These are phyloP conservation scores for Aureobasidium sp. DNA, from an alignment of 2,329 filamentous ascomycete species.

Conservation along the genomic window DNA sequence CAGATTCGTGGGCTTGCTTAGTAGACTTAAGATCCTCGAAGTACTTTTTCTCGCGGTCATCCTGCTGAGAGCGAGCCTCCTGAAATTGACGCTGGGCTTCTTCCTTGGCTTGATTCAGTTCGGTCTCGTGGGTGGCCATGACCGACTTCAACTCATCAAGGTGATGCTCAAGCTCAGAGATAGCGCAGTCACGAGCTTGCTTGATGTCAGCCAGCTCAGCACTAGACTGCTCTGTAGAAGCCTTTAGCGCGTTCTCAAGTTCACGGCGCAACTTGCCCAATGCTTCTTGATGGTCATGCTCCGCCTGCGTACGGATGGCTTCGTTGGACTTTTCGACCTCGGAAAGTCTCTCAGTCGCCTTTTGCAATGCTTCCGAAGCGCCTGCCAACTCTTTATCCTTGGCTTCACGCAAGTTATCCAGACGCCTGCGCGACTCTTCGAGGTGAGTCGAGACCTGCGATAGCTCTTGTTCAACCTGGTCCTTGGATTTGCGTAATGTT, in stretches of 20 bases:
- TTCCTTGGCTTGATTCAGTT: not conserved
- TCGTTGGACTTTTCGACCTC: constrained; percentile 9
- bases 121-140: not conserved
- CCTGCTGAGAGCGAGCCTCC: constrained; percentile 6
- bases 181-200: not conserved
- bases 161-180: not conserved
- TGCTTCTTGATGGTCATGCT: not conserved
- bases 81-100: not conserved
- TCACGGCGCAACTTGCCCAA: not conserved
- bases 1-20: constrained; percentile 6
- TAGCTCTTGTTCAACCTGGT: not conserved
- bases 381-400: constrained; percentile 10
- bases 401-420: not conserved
- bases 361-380: not conserved
- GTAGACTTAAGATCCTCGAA: constrained; percentile 3
- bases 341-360: not conserved
- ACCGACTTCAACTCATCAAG: not conserved
- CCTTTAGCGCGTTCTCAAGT: not conserved
- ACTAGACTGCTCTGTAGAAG: not conserved
- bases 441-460: not conserved
- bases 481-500: constrained; percentile 1
- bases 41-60: constrained; percentile 16
- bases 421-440: not conserved
- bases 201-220: not conserved
- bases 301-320: not conserved